Evolutionary conservation across 2,329 filamentous ascomycete genomes (phyloP).

Genomic region (Atkinsonella hypoxylon): DNA sequence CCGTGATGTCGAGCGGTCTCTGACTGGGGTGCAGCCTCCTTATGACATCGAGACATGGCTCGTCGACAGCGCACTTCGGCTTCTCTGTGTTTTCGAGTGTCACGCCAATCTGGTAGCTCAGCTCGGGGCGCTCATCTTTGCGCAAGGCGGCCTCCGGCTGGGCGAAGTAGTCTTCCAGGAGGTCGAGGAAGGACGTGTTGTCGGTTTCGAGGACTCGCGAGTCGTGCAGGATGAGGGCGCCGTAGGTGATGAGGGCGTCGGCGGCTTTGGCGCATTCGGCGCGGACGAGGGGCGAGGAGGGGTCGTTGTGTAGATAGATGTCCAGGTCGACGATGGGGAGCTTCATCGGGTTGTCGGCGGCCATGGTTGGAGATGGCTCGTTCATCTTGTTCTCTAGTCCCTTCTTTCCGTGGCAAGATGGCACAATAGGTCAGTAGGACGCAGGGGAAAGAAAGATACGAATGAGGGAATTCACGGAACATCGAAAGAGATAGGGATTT

Average conservation of each 20-base stretch:
- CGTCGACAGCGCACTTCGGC: slow-evolving; percentile 51
- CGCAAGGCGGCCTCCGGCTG: slow-evolving; percentile 36
- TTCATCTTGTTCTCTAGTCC: neutral
- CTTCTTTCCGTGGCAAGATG: neutral
- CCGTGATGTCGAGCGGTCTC: slow-evolving; percentile 45
- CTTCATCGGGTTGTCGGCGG: slow-evolving; percentile 32
- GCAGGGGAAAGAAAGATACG: neutral
- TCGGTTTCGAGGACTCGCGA: slow-evolving; percentile 42
- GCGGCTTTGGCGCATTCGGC: slow-evolving; percentile 43
- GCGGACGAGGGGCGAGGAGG: slow-evolving; percentile 29
- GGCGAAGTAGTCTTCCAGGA: slow-evolving; percentile 54
- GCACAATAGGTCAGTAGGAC: neutral
- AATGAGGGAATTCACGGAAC: no score
- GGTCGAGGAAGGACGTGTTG: slow-evolving; percentile 45
- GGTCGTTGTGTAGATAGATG: slow-evolving; percentile 35
- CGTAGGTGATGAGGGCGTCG: slow-evolving; percentile 45
- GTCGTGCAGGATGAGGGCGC: slow-evolving; percentile 48
- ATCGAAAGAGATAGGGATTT: no score
- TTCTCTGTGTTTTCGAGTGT: slow-evolving; percentile 52
- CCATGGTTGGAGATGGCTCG: neutral
- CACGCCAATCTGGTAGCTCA: slow-evolving; percentile 49
- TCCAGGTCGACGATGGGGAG: slow-evolving; percentile 49
- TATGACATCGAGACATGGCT: slow-evolving; percentile 47
- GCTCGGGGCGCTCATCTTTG: slow-evolving; percentile 42
- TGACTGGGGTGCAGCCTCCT: slow-evolving; percentile 39